phyloP scores from a whole-genome alignment of 1,284 basidiomycete genomes.

The Leccinum olivaceoglutinosum region DNA sequence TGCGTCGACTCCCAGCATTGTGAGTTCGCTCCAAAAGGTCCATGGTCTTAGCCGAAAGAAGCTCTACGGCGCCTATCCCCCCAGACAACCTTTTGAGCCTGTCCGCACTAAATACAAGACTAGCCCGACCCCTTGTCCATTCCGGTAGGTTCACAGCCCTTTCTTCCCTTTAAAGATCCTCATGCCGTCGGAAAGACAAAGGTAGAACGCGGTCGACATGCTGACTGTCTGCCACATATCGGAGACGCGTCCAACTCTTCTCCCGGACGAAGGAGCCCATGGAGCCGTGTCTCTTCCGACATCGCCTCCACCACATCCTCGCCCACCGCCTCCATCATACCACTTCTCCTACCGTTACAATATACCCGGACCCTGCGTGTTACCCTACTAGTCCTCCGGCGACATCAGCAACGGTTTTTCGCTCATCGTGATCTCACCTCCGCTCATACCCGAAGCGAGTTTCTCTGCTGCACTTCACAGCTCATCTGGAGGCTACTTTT shows the following conservation, averaged over 20 bases:
- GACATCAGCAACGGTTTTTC: constrained; percentile 10
- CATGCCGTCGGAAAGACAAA: constrained; percentile 19
- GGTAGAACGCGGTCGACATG: constrained; percentile 23
- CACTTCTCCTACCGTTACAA: constrained; percentile 21
- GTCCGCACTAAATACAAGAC: constrained; percentile 30
- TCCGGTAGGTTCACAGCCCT: constrained; percentile 22
- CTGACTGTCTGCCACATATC: constrained; percentile 15
- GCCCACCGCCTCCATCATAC: constrained; percentile 19
- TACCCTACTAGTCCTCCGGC: constrained; percentile 16
- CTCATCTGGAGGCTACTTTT: constrained; percentile 15
- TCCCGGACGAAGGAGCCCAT: constrained; percentile 21
- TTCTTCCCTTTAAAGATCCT: constrained; percentile 16
- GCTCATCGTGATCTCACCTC: constrained; percentile 10
- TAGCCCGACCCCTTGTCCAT: constrained; percentile 27
- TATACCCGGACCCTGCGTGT: constrained; percentile 21
- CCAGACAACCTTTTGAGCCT: constrained; percentile 44
- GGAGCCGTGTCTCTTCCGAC: constrained; percentile 21
- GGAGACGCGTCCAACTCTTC: constrained; percentile 17
- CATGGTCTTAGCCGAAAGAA: constrained; percentile 62
- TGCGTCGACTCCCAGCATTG: constrained; percentile 36
- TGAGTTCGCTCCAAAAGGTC: constrained; percentile 50
- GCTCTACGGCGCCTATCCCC: constrained; percentile 47
- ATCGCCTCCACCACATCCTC: constrained; percentile 24
- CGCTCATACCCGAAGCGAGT: constrained; percentile 12
- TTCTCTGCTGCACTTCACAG: constrained; percentile 12